Evolutionary conservation across 1,284 basidiomycete species (phyloP).

Genomic region (Ceratobasidium sp.): DNA sequence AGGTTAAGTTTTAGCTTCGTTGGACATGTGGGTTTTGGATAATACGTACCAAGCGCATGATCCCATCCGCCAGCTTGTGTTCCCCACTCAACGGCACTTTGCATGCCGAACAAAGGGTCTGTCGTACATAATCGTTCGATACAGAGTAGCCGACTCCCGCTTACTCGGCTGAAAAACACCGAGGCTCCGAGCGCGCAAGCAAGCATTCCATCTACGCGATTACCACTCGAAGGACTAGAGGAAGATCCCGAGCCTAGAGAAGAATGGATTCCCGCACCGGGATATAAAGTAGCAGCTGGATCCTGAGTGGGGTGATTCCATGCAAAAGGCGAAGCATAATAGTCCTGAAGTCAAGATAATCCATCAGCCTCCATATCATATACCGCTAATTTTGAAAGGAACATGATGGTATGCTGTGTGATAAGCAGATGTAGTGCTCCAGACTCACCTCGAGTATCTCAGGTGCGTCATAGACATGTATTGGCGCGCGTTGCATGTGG

Average conservation of each 20-base stretch:
- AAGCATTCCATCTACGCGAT: slow-evolving; percentile 11
- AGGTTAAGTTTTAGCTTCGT: not conserved
- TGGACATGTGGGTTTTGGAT: not conserved
- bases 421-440: slow-evolving; percentile 3
- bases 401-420: not conserved
- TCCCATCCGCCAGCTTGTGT: slow-evolving; percentile 24
- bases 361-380: not conserved
- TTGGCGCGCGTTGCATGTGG: slow-evolving; percentile 32
- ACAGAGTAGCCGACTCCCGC: slow-evolving; percentile 19
- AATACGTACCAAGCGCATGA: slow-evolving; percentile 16
- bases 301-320: slow-evolving; percentile 21
- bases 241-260: not conserved
- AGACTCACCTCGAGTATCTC: slow-evolving; percentile 31
- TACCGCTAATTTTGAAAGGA: not conserved
- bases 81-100: slow-evolving; percentile 35
- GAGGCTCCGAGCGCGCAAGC: slow-evolving; percentile 25
- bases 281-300: not conserved
- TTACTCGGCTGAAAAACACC: slow-evolving; percentile 35
- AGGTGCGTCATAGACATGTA: slow-evolving; percentile 36
- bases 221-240: not conserved
- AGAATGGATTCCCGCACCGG: not conserved
- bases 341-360: slow-evolving; percentile 20
- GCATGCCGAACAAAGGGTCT: not conserved
- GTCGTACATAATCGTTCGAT: slow-evolving; percentile 20
- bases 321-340: slow-evolving; percentile 33